phyloP scores from a whole-genome alignment of 2,329 filamentous ascomycete genomes.

The Microascus cirrosus region DNA sequence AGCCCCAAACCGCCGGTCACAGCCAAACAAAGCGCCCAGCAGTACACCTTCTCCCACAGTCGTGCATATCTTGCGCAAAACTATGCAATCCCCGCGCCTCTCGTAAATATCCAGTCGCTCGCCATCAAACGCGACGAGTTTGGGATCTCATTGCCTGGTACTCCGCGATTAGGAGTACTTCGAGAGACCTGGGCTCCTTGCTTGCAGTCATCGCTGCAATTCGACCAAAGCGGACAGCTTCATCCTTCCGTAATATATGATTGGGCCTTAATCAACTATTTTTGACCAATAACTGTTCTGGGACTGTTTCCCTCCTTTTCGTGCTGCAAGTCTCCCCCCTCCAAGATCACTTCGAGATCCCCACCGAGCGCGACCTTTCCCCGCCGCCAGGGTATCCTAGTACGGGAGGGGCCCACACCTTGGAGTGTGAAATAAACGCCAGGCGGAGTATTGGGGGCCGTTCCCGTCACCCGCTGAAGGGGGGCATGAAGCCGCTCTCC shows the following conservation, averaged over 20 bases:
- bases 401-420: not conserved
- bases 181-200: not conserved
- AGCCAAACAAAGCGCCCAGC: not conserved
- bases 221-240: not conserved
- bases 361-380: not conserved
- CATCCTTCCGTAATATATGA: not conserved
- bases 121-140: not conserved
- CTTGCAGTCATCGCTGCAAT: not conserved
- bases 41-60: not conserved
- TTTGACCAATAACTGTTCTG: not conserved
- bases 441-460: not conserved
- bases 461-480: not conserved
- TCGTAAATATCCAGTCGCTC: not conserved
- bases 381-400: too few species aligned
- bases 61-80: not conserved
- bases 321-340: conserved; percentile 3
- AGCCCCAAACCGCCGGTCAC: not conserved
- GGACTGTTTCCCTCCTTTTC: not conserved
- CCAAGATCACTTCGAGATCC: not conserved
- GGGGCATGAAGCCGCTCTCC: not conserved
- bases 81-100: not conserved
- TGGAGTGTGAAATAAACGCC: not conserved
- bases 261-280: conserved; percentile 1
- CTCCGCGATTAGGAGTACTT: not conserved
- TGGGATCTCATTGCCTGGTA: not conserved